These are phyloP conservation scores for Psidium guajava DNA, from an alignment of 345 rosid genomes.

Conservation along the genomic window DNA sequence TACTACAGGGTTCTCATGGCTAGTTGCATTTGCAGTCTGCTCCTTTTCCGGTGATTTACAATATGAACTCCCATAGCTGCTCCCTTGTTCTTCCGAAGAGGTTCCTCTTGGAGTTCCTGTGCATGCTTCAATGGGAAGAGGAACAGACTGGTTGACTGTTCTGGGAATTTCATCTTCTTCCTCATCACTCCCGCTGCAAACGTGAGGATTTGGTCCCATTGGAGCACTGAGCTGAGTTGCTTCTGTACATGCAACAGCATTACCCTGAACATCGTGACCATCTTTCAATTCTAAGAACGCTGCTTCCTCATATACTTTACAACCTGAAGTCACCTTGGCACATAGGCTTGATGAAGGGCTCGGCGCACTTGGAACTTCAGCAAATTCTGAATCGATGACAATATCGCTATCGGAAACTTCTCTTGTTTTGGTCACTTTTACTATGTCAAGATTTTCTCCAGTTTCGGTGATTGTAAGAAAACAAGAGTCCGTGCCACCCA, in stretches of 20 bases:
- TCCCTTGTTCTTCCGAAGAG: conserved; percentile 9
- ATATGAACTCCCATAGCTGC: background rate
- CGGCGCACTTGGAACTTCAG: background rate
- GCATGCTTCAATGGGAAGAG: conserved; percentile 4
- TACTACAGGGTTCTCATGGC: background rate
- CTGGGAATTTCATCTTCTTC: background rate
- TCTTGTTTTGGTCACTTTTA: background rate
- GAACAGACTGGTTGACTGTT: background rate
- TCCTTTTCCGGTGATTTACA: background rate
- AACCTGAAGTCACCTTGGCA: background rate
- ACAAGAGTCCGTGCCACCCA: background rate
- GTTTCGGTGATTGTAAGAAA: background rate
- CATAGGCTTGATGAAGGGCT: background rate
- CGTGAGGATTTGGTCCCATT: background rate
- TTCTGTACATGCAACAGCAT: background rate
- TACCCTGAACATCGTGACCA: background rate
- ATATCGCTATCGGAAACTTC: background rate
- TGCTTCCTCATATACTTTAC: background rate
- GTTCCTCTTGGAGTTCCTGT: conserved; percentile 10
- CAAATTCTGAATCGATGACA: background rate
- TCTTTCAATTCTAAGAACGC: background rate
- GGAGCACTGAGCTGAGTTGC: background rate
- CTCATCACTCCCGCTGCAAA: background rate
- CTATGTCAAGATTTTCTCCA: background rate
- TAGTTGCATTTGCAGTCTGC: conserved; percentile 3